Conservation (phyloP, 1,139 yeast genomes). For the Saccharomyces pastorianus region DNA sequence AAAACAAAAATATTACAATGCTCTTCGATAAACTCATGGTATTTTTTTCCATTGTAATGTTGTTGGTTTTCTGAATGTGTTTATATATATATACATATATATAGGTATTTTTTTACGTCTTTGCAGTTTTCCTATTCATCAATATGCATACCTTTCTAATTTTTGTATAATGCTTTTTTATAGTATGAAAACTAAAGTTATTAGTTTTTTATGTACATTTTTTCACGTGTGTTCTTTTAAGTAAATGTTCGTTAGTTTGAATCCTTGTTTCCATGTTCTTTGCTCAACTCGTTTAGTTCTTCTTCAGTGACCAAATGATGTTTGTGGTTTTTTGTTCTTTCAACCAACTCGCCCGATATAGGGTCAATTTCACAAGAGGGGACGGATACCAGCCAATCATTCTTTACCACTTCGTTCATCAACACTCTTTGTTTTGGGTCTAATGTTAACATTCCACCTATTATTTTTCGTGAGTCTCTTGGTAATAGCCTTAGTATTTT, state of each 20-base stretch:
- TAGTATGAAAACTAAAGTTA: too few relatives aligned
- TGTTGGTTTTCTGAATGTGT: not conserved
- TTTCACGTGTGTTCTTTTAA: not conserved
- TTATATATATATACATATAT: not conserved
- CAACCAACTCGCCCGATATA: constrained; percentile 20
- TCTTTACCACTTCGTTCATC: constrained; percentile 55
- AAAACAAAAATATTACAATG: too few relatives aligned
- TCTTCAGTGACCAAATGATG: constrained; percentile 56
- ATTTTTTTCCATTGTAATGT: too few relatives aligned
- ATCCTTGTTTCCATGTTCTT: not conserved
- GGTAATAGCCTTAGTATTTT: constrained; percentile 76
- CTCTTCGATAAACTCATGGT: too few relatives aligned
- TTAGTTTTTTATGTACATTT: not conserved
- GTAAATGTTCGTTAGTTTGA: not conserved
- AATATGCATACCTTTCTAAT: not conserved
- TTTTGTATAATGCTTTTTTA: not conserved
- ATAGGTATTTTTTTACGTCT: not conserved
- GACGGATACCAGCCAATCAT: constrained; percentile 55
- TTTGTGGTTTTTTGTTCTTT: constrained; percentile 34
- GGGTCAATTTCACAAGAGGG: constrained; percentile 35
- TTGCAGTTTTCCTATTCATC: not conserved
- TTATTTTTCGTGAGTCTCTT: constrained; percentile 63
- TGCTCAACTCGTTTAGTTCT: constrained; percentile 31
- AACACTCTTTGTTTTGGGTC: constrained; percentile 62
- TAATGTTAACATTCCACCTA: constrained; percentile 64